Conservation (phyloP, 495 filamentous ascomycete genomes). For the Penicillium tannophilum region DNA sequence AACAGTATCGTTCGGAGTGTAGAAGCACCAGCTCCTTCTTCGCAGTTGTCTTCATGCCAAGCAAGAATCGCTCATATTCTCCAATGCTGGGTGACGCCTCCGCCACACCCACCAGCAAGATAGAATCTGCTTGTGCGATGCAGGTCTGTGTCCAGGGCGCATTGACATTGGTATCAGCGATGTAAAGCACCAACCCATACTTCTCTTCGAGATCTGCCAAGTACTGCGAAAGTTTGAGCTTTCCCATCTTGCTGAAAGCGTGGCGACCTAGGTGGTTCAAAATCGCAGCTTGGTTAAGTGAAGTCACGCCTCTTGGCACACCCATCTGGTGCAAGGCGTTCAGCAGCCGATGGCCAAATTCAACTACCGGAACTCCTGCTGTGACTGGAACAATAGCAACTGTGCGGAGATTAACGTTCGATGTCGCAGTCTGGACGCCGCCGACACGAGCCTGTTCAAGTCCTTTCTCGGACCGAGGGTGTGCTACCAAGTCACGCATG, state of each 20-base stretch:
- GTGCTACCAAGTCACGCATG: conserved; percentile 87
- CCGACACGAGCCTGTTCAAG: conserved; percentile 58
- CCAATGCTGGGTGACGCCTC: conserved; percentile 89
- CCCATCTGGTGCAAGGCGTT: conserved; percentile 88
- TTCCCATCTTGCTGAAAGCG: conserved; percentile 96
- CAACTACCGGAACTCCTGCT: conserved; percentile 87
- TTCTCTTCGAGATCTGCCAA: conserved; percentile 96
- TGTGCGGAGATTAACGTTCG: conserved; percentile 88
- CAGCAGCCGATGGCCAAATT: conserved; percentile 89
- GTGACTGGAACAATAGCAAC: conserved; percentile 91
- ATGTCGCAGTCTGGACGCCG: conserved; percentile 71
- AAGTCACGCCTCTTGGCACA: conserved; percentile 83
- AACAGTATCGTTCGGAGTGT: conserved; percentile 87
- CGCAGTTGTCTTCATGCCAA: conserved; percentile 96
- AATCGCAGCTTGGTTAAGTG: conserved; percentile 90
- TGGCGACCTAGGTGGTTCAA: conserved; percentile 92
- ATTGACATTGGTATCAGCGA: conserved; percentile 96
- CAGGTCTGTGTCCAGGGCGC: conserved; percentile 98
- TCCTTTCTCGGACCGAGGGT: conserved; percentile 67
- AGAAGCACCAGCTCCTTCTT: conserved; percentile 93
- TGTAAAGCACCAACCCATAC: conserved; percentile 92
- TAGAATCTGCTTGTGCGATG: conserved; percentile 93
- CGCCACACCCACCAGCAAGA: conserved; percentile 87
- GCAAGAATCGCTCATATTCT: conserved; percentile 92
- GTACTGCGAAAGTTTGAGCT: conserved; percentile 93